Conservation (phyloP, 768 basidiomycete species). For the Tricholoma flavovirens region DNA sequence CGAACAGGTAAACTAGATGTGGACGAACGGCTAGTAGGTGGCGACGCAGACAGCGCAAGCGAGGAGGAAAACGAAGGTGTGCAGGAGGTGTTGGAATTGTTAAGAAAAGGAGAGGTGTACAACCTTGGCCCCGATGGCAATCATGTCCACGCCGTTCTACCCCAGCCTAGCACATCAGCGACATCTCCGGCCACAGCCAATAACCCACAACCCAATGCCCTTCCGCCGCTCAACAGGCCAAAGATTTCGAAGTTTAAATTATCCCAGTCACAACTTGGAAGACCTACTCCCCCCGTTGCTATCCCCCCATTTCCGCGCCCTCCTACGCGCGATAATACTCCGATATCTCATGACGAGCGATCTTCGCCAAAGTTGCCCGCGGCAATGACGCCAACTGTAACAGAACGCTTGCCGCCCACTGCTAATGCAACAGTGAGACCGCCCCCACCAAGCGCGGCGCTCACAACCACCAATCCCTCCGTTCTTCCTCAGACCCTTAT, state of each 20-base stretch:
- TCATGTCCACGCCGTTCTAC: conserved; percentile 20
- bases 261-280: conserved; percentile 29
- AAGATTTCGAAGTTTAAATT: conserved; percentile 48
- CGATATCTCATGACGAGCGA: conserved; percentile 21
- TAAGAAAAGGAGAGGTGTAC: conserved; percentile 45
- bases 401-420: conserved; percentile 7
- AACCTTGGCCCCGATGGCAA: conserved; percentile 47
- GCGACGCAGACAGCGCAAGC: conserved; percentile 48
- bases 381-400: conserved; percentile 4
- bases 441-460: conserved; percentile 11
- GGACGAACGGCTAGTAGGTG: conserved; percentile 43
- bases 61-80: conserved; percentile 47
- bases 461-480: conserved; percentile 33
- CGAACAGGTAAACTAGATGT: conserved; percentile 51
- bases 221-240: conserved; percentile 28
- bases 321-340: conserved; percentile 19
- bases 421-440: conserved; percentile 5
- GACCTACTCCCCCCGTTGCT: conserved; percentile 12
- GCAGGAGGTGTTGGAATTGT: conserved; percentile 46
- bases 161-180: neutral
- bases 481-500: conserved; percentile 24
- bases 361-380: conserved; percentile 30
- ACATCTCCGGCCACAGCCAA: conserved; percentile 5
- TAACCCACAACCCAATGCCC: conserved; percentile 7
- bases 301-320: conserved; percentile 6